Evolutionary conservation across 1,284 basidiomycete species (phyloP), one percentile per base, ranked within the genome.

Genomic region (Chalciporus sp.): DNA sequence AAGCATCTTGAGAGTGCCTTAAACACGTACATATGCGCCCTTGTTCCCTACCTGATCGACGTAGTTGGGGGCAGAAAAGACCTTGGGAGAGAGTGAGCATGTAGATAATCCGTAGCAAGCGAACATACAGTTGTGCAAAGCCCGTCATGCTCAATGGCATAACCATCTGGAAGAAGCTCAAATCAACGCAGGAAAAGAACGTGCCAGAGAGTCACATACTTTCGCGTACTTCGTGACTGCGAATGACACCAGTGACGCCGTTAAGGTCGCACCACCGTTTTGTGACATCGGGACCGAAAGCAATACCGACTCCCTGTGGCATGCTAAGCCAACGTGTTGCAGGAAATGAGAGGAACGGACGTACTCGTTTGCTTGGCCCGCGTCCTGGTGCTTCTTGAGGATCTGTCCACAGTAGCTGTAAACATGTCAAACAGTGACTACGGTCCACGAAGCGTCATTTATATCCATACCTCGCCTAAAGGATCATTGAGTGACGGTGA

Each of bases 221-320:
- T 79, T 96, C 93, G 53, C 97, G 86, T 42, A 99, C 96, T 82
- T 99, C 97, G 72, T 99, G 97, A 62, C 92, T 95, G 50, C 97
- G 89, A 63, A 99, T 88, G 49, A 99, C 82, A 4, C 93, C 93
- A 28, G 93, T 90, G 45, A 98, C 80, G 40, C 87, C 83, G 71
- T 97, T 98, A 33, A 89, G 76, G 55, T 88, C 83, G 71, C 95
- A 98, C 94, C 94, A 97, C 51, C 84, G 76, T 64, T 80, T 81
- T 3, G 92, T 95, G 19, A 95, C 88, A 69, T 98, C 95, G 1
- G 96, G 96, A 16, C 96, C 96, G 72, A 99, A 99, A 9, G 92
- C 87, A 59, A 97, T 88, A 17, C 97, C 96, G 49, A 98, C 95
- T 58, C 96, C 96, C 90, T 92, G 61, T 37, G 31, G 37, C 31